Evolutionary conservation across 345 rosid genomes (phyloP), one percentile per base, ranked within the genome.

Genomic region (Lepidium sativum): DNA sequence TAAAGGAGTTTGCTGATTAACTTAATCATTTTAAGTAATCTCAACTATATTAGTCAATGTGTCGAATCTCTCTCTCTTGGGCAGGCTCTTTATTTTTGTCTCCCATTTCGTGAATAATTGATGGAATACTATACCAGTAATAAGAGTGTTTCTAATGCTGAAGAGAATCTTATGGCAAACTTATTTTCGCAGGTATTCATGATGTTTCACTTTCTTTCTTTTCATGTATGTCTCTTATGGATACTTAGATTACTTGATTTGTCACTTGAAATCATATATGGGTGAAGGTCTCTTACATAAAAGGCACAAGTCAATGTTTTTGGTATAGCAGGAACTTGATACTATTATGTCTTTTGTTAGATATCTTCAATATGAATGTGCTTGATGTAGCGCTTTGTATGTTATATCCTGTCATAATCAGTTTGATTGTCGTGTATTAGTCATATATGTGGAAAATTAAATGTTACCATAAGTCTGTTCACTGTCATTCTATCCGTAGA

Each of bases 41-140:
- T 41, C 34, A 4, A 31, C 42, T 60, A 18, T 2, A 18, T 6
- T 41, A 3, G 23, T 42, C 34, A 1, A 8, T 23, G 12, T 45
- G 42, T 4, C 48, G 65, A 45, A 4, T 29, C 58, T 8, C 60
- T 29, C 31, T 25, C 11, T 12, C n/a, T 57, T 29, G 25, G 76
- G 78, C 84, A 94, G 99, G 99, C 99, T 27, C 96, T 94, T 71
- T 94, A 94, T 59, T 94, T 94, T 70, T 94, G 99, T 54, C 96
- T 86, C 58, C 96, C 97, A 17, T 94, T 94, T 80, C 99, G 99
- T 27, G 99, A 94, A 78, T 97, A 94, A 68, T 75, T 94, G 79
- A 88, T 94, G 31, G 99, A 94, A n/a, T 90, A 91, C 74, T 90
- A 86, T 68, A 80, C 88, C 18, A 88, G 71, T 66, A 83, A 82